Base-by-base conservation (phyloP, 495 filamentous ascomycete genomes). In the Aspergillus leporis region DNA sequence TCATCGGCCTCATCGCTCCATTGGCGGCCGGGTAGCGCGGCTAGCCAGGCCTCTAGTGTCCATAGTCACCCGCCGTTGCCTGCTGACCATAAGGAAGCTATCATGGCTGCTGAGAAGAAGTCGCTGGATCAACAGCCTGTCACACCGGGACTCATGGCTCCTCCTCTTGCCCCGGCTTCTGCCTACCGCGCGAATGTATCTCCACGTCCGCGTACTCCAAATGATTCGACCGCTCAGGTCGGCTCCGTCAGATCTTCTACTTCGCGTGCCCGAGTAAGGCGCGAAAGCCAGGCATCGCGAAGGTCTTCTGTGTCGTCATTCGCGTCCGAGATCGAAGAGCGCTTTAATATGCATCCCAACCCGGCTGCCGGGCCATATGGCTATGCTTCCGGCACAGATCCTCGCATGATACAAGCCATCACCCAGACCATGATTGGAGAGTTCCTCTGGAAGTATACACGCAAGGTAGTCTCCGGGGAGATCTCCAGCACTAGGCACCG, bases 381-480 rank as follows among this genome's bases (percentile, higher is more conserved):
- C 31, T 73, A 77, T 34, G 64, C 63, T 14, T 70, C 81, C 32
- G 81, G 80, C 36, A 96, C 92, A 0, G 94, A 98, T 72, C 93
- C 94, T 52, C 87, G 94, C 60, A 98, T 98, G 92, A 98, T 98
- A 58, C 93, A 98, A 78, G 94, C 94, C 46, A 97, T 98, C 61
- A 98, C 95, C 6, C 94, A 98, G 73, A 98, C 94, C 12, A 98
- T 98, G 94, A 98, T 98, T 67, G 94, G 94, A 53, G 94, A 98
- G 68, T 97, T 92, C 71, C 83, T 98, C 16, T 98, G 94, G 94
- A 98, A 98, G 68, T 98, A 98, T 73, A 98, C 93, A 1, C 88
- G 95, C 60, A 95, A 90, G 74, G 81, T 92, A 58, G 93, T 92
- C 18, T 87, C 93, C 5, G 87, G 85, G 55, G 87, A 91, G 49